These are phyloP conservation scores for Clarkia xantiana DNA, from an alignment of 345 rosid species.

Conservation along the genomic window DNA sequence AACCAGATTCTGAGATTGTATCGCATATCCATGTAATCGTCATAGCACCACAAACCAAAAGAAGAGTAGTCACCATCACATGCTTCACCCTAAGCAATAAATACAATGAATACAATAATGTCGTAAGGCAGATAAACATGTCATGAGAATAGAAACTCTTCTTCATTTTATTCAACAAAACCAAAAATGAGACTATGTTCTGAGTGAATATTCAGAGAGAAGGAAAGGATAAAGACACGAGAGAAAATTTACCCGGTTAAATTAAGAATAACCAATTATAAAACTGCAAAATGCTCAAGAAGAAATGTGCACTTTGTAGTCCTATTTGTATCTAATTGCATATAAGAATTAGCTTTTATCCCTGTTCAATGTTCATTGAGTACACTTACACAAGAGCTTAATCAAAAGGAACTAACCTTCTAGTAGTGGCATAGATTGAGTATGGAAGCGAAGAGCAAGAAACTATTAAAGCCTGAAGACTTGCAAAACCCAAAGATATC, in stretches of 20 bases:
- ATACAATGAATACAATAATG: not conserved
- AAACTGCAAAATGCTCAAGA: no score
- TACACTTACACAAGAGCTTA: not conserved
- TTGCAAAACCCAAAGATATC: conserved; percentile 81
- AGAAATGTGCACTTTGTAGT: no score
- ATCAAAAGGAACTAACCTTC: conserved; percentile 30
- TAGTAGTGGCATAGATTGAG: conserved; percentile 70
- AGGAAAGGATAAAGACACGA: no score
- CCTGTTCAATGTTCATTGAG: not conserved
- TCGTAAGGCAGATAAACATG: not conserved
- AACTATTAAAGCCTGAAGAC: conserved; percentile 63
- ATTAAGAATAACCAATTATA: no score
- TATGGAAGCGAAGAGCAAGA: conserved; percentile 72
- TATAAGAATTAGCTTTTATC: not conserved
- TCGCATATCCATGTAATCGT: conserved; percentile 90
- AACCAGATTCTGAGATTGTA: conserved; percentile 87
- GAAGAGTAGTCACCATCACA: conserved; percentile 55
- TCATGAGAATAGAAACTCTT: no score
- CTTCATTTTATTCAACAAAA: no score
- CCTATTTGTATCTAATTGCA: no score
- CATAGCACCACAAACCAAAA: conserved; percentile 96
- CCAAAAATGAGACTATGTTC: no score
- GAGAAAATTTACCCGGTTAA: no score
- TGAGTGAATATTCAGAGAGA: no score
- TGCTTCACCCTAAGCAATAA: conserved; percentile 29